Evolutionary conservation across 2,329 filamentous ascomycete genomes (phyloP).

Genomic region (Stachybotrys echinatus): DNA sequence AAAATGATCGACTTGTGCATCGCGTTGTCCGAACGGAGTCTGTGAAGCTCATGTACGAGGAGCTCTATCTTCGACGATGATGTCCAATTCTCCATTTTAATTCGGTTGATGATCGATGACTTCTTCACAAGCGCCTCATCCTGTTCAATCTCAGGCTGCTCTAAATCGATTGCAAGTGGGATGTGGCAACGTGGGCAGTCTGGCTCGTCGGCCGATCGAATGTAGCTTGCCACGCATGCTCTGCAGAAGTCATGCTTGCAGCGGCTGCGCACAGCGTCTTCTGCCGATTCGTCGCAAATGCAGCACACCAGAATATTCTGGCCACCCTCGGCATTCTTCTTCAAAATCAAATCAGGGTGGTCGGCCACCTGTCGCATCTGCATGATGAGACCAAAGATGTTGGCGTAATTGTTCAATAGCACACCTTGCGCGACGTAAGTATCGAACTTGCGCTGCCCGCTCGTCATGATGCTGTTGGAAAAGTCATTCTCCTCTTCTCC

Average conservation of each 20-base stretch:
- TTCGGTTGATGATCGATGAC: conserved; percentile 95
- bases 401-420: conserved; percentile 95
- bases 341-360: conserved; percentile 88
- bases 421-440: conserved; percentile 94
- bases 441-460: conserved; percentile 81
- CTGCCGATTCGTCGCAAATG: conserved; percentile 93
- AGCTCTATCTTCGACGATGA: conserved; percentile 98
- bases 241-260: conserved; percentile 75
- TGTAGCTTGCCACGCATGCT: conserved; percentile 43
- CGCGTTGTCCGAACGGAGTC: conserved; percentile 84
- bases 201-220: conserved; percentile 69
- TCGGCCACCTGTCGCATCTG: conserved; percentile 98
- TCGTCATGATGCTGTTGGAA: conserved; percentile 92
- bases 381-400: conserved; percentile 98
- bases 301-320: conserved; percentile 89
- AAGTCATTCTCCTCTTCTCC: conserved; percentile 95
- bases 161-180: conserved; percentile 80
- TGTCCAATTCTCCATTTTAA: conserved; percentile 98
- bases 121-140: conserved; percentile 85
- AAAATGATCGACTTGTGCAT: conserved; percentile 97
- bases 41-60: conserved; percentile 89
- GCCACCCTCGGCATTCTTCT: conserved; percentile 78
- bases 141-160: conserved; percentile 92
- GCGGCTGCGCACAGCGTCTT: conserved; percentile 86
- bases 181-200: conserved; percentile 94